A percentile compares a stretch with the other conserved stretches of the same genome.
phyloP scores from a whole-genome alignment of 495 filamentous ascomycete species.

The Xanthoparmelia taractica region DNA sequence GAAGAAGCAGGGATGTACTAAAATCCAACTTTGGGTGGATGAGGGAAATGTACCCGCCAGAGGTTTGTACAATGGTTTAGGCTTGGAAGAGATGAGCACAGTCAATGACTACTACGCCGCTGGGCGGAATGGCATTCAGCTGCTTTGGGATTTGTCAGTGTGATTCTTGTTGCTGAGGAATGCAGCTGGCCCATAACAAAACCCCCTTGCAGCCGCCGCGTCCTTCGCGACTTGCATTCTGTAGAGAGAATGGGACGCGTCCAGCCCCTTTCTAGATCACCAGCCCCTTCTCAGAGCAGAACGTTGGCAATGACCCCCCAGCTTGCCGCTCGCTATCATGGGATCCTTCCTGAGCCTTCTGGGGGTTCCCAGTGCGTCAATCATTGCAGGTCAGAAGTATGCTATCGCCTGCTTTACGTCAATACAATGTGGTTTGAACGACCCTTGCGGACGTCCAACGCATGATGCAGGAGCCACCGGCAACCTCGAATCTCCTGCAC shows the following conservation, averaged over 20 bases:
- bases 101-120: slow-evolving; percentile 51
- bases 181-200: slow-evolving; percentile 5
- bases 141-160: slow-evolving; percentile 39
- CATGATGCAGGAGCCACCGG: neutral
- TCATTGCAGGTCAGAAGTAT: slow-evolving; percentile 1
- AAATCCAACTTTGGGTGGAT: slow-evolving; percentile 56
- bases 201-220: slow-evolving; percentile 13
- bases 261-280: slow-evolving; percentile 4
- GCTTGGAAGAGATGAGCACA: slow-evolving; percentile 46
- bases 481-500: neutral
- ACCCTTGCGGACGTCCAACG: neutral
- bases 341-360: neutral
- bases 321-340: neutral
- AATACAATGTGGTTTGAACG: neutral
- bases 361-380: neutral
- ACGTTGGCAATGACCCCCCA: neutral
- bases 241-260: slow-evolving; percentile 12
- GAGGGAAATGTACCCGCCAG: slow-evolving; percentile 43
- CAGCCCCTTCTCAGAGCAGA: slow-evolving; percentile 1
- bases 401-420: slow-evolving; percentile 1
- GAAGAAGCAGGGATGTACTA: slow-evolving; percentile 45
- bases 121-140: slow-evolving; percentile 49
- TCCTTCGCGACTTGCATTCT: slow-evolving; percentile 14
- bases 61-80: slow-evolving; percentile 42
- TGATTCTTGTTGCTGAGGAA: slow-evolving; percentile 16